phyloP scores from a whole-genome alignment of 768 basidiomycete genomes.

The Peribolospora baueri region DNA sequence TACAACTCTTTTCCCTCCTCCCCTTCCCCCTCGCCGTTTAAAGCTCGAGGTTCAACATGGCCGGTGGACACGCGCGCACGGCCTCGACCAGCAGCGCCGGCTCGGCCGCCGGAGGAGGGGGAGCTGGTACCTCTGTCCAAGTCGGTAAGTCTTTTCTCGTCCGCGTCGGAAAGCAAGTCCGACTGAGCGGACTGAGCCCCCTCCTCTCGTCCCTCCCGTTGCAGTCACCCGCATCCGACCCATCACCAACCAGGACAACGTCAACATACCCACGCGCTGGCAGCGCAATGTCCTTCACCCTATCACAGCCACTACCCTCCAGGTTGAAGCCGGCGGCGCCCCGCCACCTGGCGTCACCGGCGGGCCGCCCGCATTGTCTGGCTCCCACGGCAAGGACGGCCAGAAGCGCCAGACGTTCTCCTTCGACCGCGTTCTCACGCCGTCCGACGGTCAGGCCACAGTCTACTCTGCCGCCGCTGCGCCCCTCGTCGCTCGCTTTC shows the following conservation, averaged over 20 bases:
- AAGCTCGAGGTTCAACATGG: too few species aligned
- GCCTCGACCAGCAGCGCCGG: too few species aligned
- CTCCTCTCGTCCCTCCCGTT: neutral
- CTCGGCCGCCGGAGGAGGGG: too few species aligned
- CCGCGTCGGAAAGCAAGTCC: conserved; percentile 3
- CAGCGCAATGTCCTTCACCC: conserved; percentile 71
- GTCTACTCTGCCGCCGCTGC: conserved; percentile 66
- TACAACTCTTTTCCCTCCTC: too few species aligned
- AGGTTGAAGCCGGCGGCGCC: conserved; percentile 47
- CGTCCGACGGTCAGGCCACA: conserved; percentile 57
- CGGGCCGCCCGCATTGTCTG: conserved; percentile 29
- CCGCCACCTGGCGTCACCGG: neutral
- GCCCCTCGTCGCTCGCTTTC: conserved; percentile 60
- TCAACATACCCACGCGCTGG: conserved; percentile 68
- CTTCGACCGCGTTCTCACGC: conserved; percentile 83
- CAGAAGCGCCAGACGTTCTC: conserved; percentile 59
- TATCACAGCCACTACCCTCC: conserved; percentile 41
- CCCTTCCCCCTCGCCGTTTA: too few species aligned
- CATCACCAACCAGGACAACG: conserved; percentile 54
- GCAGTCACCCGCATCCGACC: conserved; percentile 77
- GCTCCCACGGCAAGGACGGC: conserved; percentile 19
- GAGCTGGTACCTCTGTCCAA: conserved; percentile 57
- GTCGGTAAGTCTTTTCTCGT: conserved; percentile 36
- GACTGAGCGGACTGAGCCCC: neutral
- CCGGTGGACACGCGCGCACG: too few species aligned